Base-by-base conservation (phyloP, 306 rosid species). In the Fragaria nilgerrensis region DNA sequence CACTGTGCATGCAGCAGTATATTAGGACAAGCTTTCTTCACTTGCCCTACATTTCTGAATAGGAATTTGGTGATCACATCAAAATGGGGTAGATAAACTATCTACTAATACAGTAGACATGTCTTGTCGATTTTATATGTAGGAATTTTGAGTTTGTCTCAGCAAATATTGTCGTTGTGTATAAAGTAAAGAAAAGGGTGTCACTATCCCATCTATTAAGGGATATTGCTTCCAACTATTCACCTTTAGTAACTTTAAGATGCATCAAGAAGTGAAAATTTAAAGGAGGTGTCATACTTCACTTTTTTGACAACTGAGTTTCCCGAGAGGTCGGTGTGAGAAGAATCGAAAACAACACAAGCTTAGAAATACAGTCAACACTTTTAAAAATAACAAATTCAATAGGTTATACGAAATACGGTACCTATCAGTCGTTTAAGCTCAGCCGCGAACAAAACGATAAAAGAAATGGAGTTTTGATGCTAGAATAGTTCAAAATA, bases 11-110 rank as follows among this genome's bases (percentile, higher is more conserved):
- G 58, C 55, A 9, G 3, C 32, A 29, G 9, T 12, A 45, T 12
- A 2, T 45, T 48, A 22, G 66, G 68, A 62, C 66, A 75, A 27
- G 58, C 5, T 55, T 56, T 82, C 27, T 73, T 22, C 73, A 41
- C 55, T 43, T 43, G 63, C 17, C 79, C 52, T 63, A 49, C 76
- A 39, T 45, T 45, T 66, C 65, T 72, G 69, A 32, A 14, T 76
- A 58, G 56, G 56, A 20, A 52, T 16, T 52, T 20, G 1, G 9
- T 19, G 22, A 19, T 5, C 23, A 7, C 22, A 50, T 50, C 10
- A 16, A 50, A 16, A 50, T 49, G 6, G 55, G 17, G 20, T 45
- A 49, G 58, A 50, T 20, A 6, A 52, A 7, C 4, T 52, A 56
- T n/a, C 32, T 22, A 0, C 7, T 55, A 55, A 55, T 53, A 19